Conservation (phyloP, 2,329 filamentous ascomycete genomes). For the Fusarium robinianum region DNA sequence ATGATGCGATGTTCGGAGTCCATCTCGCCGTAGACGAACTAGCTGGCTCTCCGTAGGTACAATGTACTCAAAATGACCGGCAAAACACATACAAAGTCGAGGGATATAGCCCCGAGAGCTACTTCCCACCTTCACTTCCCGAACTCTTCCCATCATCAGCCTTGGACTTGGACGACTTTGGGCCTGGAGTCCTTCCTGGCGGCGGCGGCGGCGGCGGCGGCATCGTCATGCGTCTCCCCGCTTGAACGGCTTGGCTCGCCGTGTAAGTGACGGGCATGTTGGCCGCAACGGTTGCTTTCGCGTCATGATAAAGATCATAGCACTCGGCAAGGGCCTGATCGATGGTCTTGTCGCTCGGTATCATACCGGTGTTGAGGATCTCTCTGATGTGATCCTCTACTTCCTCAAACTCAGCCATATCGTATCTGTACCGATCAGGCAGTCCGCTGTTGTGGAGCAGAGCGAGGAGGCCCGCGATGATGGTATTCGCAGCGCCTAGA, state of each 20-base stretch:
- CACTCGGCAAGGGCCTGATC: constrained; percentile 54
- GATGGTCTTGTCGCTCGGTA: constrained; percentile 47
- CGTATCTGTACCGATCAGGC: constrained; percentile 55
- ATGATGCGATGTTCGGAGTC: constrained; percentile 20
- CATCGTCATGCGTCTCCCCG: constrained; percentile 14
- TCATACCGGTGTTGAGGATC: constrained; percentile 53
- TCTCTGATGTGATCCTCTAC: constrained; percentile 57
- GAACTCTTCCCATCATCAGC: constrained; percentile 20
- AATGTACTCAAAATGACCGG: too few species aligned
- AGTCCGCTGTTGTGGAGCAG: constrained; percentile 59
- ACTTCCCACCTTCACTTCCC: constrained; percentile 6
- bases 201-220: too few species aligned
- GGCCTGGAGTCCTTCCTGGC: constrained; percentile 3
- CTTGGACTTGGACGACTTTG: constrained; percentile 8
- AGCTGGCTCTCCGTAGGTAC: too few species aligned
- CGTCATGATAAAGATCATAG: constrained; percentile 51
- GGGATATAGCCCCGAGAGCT: too few species aligned
- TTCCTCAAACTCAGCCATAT: constrained; percentile 54
- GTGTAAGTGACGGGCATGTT: constrained; percentile 53
- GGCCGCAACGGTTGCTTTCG: constrained; percentile 52
- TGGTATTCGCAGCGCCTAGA: constrained; percentile 56
- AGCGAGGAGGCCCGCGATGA: constrained; percentile 55
- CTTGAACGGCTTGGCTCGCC: constrained; percentile 27
- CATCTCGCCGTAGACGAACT: too few species aligned
- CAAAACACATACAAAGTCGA: too few species aligned